Percentiles rank a stretch among this genome's conserved stretches.
phyloP scores from a whole-genome alignment of 2,329 filamentous ascomycete species.

The Tolypocladium capitatum region DNA sequence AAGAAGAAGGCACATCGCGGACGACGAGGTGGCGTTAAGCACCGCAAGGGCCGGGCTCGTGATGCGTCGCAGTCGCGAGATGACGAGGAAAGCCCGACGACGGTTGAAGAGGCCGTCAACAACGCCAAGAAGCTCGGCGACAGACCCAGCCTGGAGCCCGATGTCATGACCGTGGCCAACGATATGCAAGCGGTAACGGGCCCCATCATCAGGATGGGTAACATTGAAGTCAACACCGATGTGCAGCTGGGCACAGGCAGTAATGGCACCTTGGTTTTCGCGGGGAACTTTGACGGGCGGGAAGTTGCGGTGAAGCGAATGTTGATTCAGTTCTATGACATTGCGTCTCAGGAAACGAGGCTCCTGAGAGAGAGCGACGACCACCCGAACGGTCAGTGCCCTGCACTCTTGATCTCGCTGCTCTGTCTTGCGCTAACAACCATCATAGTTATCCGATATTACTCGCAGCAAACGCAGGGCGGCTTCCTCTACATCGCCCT shows the following conservation, averaged over 20 bases:
- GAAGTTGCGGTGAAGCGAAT: constrained; percentile 94
- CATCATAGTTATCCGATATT: constrained; percentile 77
- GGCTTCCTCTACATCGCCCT: constrained; percentile 94
- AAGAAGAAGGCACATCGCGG: constrained; percentile 60
- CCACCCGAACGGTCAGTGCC: constrained; percentile 60
- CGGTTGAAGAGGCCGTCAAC: constrained; percentile 49
- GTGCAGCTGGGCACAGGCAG: constrained; percentile 65
- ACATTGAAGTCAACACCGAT: constrained; percentile 50
- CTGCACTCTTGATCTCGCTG: not conserved
- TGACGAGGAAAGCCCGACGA: constrained; percentile 29
- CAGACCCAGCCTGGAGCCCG: constrained; percentile 42
- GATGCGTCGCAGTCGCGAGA: constrained; percentile 36
- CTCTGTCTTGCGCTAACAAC: constrained; percentile 1
- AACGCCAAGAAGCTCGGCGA: constrained; percentile 45
- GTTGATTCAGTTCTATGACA: constrained; percentile 90
- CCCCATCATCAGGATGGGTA: constrained; percentile 47
- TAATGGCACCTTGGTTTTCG: constrained; percentile 93
- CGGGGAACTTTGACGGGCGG: constrained; percentile 84
- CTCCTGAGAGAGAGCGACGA: constrained; percentile 87
- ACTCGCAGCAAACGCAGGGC: constrained; percentile 75
- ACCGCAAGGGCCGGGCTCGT: constrained; percentile 44
- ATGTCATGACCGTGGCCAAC: constrained; percentile 43
- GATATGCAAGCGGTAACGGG: constrained; percentile 48
- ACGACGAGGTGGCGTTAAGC: constrained; percentile 57
- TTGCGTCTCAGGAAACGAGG: constrained; percentile 87